phyloP scores from a whole-genome alignment of 177 flowering plant genomes.

The Vitis hybrid region DNA sequence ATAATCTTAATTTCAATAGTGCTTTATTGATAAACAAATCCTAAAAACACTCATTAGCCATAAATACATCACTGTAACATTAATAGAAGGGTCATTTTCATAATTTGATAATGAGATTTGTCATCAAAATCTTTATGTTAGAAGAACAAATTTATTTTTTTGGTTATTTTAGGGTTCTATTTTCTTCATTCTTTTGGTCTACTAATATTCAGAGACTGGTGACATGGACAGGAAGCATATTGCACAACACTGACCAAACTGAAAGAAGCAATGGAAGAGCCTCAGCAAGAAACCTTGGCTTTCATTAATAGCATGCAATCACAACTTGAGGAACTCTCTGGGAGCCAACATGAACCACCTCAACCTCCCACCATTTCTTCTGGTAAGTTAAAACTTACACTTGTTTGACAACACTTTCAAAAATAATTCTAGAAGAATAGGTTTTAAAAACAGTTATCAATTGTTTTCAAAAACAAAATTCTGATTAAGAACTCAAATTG shows the following conservation, averaged over 20 bases:
- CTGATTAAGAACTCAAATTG: too few relatives aligned
- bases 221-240: conserved; percentile 31
- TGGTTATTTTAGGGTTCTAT: background rate
- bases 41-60: too few relatives aligned
- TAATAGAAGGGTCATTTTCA: too few relatives aligned
- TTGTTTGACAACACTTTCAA: too few relatives aligned
- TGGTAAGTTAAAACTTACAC: background rate
- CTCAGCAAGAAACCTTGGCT: conserved; percentile 23
- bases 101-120: too few relatives aligned
- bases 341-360: background rate
- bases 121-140: too few relatives aligned
- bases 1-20: too few relatives aligned
- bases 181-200: background rate
- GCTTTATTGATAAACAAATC: too few relatives aligned
- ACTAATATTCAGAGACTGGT: background rate
- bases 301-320: conserved; percentile 30
- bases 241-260: conserved; percentile 25
- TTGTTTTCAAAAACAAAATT: too few relatives aligned
- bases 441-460: too few relatives aligned
- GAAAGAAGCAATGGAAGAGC: conserved; percentile 35
- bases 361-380: conserved; percentile 8
- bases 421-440: too few relatives aligned
- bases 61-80: too few relatives aligned
- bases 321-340: conserved; percentile 21
- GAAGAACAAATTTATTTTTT: background rate